Conservation (phyloP, 2,329 filamentous ascomycete genomes). For the Colletotrichum cordylinicola region DNA sequence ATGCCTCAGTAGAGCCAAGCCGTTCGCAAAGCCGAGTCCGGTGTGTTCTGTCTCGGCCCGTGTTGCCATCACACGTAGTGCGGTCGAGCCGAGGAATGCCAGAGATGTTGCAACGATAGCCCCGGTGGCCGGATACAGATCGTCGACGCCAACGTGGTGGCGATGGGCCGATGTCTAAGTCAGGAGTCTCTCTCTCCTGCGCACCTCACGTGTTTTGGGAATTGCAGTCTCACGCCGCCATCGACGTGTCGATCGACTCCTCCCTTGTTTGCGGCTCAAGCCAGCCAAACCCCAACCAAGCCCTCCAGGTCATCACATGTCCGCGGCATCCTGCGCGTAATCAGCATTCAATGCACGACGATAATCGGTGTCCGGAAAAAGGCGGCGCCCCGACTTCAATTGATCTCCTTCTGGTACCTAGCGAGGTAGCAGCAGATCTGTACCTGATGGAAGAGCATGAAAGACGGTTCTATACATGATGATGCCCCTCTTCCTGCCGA, state of each 20-base stretch:
- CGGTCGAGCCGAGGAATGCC: neutral
- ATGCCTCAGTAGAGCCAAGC: neutral
- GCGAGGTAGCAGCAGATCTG: slow-evolving; percentile 6
- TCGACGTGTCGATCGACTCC: neutral
- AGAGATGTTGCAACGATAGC: neutral
- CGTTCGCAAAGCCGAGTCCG: neutral
- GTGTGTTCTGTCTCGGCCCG: neutral
- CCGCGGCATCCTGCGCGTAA: neutral
- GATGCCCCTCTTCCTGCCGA: neutral
- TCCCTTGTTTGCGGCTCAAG: slow-evolving; percentile 3
- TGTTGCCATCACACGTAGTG: neutral
- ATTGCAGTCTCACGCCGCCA: neutral
- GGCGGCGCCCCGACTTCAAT: slow-evolving; percentile 2
- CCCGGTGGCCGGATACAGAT: slow-evolving; percentile 2
- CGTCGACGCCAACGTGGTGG: slow-evolving; percentile 1
- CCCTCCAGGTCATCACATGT: neutral
- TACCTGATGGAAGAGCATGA: neutral
- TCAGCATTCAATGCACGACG: neutral
- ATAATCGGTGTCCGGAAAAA: neutral
- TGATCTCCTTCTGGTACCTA: neutral
- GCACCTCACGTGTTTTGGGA: neutral
- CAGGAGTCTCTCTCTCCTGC: neutral
- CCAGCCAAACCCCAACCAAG: neutral
- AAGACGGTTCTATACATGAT: neutral
- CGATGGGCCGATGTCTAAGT: slow-evolving; percentile 12